Evolutionary conservation across 371 early-diverging fungal species (phyloP).

Genomic region (Rhizopus microsporus): DNA sequence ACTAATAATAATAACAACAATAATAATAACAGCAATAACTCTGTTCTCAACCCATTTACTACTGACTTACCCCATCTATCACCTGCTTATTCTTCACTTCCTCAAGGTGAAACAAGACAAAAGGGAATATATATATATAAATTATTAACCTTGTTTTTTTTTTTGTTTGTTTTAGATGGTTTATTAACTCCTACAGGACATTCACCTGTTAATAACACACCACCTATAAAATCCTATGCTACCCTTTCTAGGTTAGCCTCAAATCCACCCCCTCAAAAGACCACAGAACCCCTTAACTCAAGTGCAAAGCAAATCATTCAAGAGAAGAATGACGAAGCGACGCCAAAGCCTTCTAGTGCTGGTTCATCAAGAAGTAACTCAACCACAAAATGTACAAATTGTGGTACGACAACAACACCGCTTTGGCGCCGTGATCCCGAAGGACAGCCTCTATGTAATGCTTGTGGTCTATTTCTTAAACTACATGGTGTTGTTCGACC

Average conservation of each 20-base stretch:
- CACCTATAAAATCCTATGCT: constrained; percentile 6
- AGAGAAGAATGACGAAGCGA: constrained; percentile 11
- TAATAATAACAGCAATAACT: constrained; percentile 6
- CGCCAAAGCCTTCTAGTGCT: constrained; percentile 4
- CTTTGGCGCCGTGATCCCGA: constrained; percentile 94
- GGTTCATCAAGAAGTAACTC: constrained; percentile 7
- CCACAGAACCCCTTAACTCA: neutral
- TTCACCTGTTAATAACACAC: constrained; percentile 8
- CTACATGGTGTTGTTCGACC: constrained; percentile 88
- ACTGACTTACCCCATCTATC: constrained; percentile 8
- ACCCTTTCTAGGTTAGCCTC: constrained; percentile 4
- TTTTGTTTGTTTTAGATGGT: constrained; percentile 1
- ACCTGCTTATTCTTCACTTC: constrained; percentile 11
- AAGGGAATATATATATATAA: neutral
- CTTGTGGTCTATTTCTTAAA: constrained; percentile 75
- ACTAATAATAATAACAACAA: neutral
- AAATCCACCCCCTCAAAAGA: constrained; percentile 4
- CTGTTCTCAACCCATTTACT: constrained; percentile 6
- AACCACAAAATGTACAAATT: constrained; percentile 81
- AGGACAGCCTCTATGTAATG: constrained; percentile 68
- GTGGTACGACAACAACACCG: constrained; percentile 89
- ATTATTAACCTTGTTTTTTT: constrained; percentile 4
- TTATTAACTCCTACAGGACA: constrained; percentile 9
- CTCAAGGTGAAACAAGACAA: constrained; percentile 19
- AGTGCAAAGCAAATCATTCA: neutral